Evolutionary conservation across 2,329 filamentous ascomycete species (phyloP).

Genomic region (Trichoderma sp.): DNA sequence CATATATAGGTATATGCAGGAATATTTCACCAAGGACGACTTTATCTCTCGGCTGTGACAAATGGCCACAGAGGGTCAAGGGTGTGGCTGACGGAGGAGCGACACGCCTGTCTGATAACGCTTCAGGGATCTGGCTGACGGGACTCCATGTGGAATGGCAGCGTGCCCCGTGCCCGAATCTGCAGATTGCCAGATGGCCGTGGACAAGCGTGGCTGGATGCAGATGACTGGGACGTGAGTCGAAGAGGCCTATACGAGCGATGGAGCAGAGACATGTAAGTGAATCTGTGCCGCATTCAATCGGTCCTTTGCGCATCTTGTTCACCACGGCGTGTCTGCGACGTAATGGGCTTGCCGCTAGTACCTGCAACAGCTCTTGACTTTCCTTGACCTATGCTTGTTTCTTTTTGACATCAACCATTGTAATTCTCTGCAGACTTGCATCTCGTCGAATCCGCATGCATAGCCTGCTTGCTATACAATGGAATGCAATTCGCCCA

Average conservation of each 20-base stretch:
- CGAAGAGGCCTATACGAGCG: no score
- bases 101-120: neutral
- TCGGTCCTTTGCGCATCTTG: neutral
- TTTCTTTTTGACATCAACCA: no score
- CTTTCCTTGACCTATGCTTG: neutral
- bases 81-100: neutral
- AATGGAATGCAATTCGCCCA: constrained; percentile 10
- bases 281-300: neutral
- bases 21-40: neutral
- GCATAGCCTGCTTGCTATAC: neutral
- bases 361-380: neutral
- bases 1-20: neutral
- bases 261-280: neutral
- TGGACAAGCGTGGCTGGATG: no score
- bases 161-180: neutral
- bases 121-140: constrained; percentile 17
- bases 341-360: neutral
- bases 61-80: neutral
- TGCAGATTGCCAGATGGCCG: no score
- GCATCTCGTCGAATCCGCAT: neutral
- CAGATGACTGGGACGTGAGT: no score
- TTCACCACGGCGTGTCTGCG: neutral
- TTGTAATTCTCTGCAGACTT: no score
- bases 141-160: neutral
- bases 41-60: neutral